Base-by-base conservation (phyloP, 2,329 filamentous ascomycete species). In the Colletotrichum coccodes region DNA sequence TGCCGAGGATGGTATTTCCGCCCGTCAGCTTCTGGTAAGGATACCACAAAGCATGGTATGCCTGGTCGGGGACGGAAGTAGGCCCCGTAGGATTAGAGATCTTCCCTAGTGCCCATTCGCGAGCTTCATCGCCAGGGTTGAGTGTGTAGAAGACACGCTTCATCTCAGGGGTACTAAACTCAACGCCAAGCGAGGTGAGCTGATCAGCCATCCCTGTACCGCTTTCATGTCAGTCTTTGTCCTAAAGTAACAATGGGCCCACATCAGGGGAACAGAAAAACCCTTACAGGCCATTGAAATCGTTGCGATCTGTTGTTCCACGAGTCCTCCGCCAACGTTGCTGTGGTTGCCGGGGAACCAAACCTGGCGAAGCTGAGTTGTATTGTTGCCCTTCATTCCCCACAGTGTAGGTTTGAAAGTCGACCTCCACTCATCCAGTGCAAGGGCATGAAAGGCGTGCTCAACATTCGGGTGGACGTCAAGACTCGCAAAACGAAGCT, bases 311-410 rank as follows among this genome's bases (percentile, higher is more conserved):
- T 74, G 72, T 40, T 73, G 70, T 11, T 75, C 73, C 6, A 70
- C 49, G 84, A 86, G 89, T 0, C 88, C 88, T 28, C 88, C 88
- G 7, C 88, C 88, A 56, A 90, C 87, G 70, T 90, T 87, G 14
- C 85, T 87, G 73, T 91, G 89, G 60, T 83, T 84, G 14, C 88
- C 89, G 0, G 88, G 85, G 73, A 91, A 91, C 85, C 85, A 87
- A 16, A 74, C 73, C 34, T 75, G 73, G 4, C 70, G 68, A 21
- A 75, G 73, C 2, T 71, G 59, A 3, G 49, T 52, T 16, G 71
- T 72, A 4, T 49, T 62, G 53, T 74, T 71, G 11, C 36, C 50
- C 44, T 65, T 71, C 47, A 42, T 58, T 40, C 67, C 73, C 77
- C 77, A 80, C 11, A 80, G 70, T 1, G 74, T 75, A 1, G 76